These are phyloP conservation scores for Capsicum baccatum DNA, from an alignment of 257 asterid genomes.

Conservation along the genomic window DNA sequence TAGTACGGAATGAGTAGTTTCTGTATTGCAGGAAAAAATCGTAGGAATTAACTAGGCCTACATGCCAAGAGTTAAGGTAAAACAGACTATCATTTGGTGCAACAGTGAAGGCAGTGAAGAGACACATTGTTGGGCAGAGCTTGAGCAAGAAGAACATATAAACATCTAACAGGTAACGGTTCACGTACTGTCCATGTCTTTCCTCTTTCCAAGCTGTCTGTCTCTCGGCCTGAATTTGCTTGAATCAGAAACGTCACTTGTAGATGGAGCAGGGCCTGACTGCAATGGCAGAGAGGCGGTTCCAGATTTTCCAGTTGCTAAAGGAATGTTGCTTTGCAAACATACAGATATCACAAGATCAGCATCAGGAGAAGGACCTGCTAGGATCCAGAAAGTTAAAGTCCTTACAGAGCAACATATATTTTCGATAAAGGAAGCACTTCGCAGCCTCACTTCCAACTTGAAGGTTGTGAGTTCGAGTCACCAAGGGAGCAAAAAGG, in stretches of 20 bases:
- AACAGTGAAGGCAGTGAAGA: conserved; percentile 18
- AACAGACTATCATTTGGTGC: neutral
- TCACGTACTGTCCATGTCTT: conserved; percentile 62
- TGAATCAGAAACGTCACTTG: conserved; percentile 68
- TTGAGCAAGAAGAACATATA: neutral
- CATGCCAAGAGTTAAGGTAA: neutral
- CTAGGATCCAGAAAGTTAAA: conserved; percentile 34
- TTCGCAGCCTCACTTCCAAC: neutral
- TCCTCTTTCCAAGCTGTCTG: conserved; percentile 74
- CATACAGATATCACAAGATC: conserved; percentile 89
- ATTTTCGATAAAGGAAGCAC: neutral
- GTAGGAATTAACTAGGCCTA: neutral
- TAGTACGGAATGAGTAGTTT: neutral
- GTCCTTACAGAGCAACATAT: conserved; percentile 1
- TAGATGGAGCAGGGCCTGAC: conserved; percentile 61
- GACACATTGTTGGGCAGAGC: neutral
- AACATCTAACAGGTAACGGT: conserved; percentile 20
- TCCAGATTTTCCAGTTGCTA: conserved; percentile 50
- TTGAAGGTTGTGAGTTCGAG: no score
- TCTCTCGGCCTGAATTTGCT: conserved; percentile 61
- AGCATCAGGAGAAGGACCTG: conserved; percentile 93
- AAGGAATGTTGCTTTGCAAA: conserved; percentile 79
- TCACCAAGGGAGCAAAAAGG: no score
- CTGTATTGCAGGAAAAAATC: neutral
- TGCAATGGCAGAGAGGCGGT: conserved; percentile 46